Conservation (phyloP, 164 flowering plant genomes). For the Liquidambar formosana region DNA sequence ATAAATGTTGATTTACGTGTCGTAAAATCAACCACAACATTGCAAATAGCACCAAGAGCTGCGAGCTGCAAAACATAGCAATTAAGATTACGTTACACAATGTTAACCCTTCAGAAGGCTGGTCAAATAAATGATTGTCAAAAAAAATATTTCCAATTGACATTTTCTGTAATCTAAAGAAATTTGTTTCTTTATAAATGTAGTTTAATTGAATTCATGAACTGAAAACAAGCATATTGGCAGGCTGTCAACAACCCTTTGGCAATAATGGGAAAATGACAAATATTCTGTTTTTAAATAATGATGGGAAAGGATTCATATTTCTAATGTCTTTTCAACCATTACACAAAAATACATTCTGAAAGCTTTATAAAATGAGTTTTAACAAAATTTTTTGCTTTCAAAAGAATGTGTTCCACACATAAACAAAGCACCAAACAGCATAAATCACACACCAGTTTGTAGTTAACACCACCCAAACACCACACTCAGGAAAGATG, state of each 20-base stretch:
- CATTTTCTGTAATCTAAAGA: not conserved
- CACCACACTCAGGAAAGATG: not conserved
- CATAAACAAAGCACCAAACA: no score
- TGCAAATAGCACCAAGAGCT: constrained; percentile 79
- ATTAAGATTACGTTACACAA: not conserved
- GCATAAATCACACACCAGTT: no score
- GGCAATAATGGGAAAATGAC: no score
- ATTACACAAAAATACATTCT: not conserved
- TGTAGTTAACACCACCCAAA: not conserved
- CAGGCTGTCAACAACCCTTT: no score
- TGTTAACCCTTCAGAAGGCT: not conserved
- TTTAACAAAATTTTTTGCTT: not conserved
- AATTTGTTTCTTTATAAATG: not conserved
- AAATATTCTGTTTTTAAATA: no score
- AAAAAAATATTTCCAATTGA: not conserved
- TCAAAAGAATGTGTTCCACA: no score
- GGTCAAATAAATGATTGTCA: not conserved
- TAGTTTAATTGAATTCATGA: no score
- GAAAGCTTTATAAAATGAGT: not conserved
- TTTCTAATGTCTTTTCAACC: not conserved
- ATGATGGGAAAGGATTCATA: not conserved
- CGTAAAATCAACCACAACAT: constrained; percentile 78
- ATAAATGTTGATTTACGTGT: constrained; percentile 53
- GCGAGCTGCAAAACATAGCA: constrained; percentile 56
- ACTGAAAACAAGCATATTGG: no score